These are phyloP conservation scores for Prunus persica DNA, from an alignment of 306 rosid species.

Conservation along the genomic window DNA sequence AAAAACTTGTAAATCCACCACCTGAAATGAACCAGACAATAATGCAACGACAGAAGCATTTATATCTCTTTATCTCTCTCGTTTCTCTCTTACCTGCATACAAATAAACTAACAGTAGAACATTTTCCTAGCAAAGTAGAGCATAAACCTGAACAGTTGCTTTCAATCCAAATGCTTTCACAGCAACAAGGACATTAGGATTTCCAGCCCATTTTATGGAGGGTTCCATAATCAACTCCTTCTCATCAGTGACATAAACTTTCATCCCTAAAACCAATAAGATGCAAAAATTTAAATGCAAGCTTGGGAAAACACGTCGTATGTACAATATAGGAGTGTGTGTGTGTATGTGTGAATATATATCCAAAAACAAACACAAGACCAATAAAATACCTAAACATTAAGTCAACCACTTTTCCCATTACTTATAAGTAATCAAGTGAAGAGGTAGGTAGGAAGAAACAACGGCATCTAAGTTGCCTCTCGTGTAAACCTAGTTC, in stretches of 20 bases:
- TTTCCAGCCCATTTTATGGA: constrained; percentile 89
- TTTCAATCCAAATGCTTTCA: constrained; percentile 85
- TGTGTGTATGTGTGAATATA: neutral
- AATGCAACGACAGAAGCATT: constrained; percentile 20
- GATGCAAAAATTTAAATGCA: neutral
- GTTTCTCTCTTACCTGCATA: constrained; percentile 9
- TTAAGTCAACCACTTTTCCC: constrained; percentile 3
- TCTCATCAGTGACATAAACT: constrained; percentile 80
- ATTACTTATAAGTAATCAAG: constrained; percentile 3
- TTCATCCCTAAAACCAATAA: constrained; percentile 68
- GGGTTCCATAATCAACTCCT: constrained; percentile 95
- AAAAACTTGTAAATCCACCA: constrained; percentile 79
- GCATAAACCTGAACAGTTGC: constrained; percentile 72
- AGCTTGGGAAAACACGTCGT: neutral
- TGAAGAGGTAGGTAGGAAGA: neutral
- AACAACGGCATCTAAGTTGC: constrained; percentile 15
- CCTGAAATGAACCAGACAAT: constrained; percentile 43
- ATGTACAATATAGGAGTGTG: neutral
- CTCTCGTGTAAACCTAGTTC: neutral
- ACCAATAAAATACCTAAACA: neutral
- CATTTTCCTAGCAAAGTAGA: constrained; percentile 3
- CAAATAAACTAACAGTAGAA: constrained; percentile 5
- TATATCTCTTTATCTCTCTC: neutral
- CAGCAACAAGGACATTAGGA: constrained; percentile 70
- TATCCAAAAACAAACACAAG: constrained; percentile 1